Evolutionary conservation across 768 basidiomycete species (phyloP).

Genomic region (Psilocybe tampanensis): DNA sequence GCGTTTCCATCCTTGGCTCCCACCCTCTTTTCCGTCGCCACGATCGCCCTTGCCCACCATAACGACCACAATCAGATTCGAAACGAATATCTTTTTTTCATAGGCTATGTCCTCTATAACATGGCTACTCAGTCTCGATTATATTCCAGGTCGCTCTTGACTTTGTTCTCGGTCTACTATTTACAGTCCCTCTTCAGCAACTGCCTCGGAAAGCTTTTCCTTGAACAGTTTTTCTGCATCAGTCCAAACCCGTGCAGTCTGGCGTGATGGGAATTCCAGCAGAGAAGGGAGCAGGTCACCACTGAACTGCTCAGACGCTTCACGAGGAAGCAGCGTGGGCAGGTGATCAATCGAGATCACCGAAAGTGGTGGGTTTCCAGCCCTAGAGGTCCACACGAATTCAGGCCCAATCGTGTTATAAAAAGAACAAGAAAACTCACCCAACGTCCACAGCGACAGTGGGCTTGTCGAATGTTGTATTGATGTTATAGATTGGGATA

Average conservation of each 20-base stretch:
- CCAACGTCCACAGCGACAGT: conserved; percentile 85
- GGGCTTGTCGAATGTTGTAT: conserved; percentile 92
- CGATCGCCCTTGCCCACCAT: conserved; percentile 15
- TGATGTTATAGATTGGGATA: conserved; percentile 91
- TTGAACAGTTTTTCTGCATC: conserved; percentile 86
- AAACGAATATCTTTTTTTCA: conserved; percentile 9
- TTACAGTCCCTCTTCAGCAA: conserved; percentile 37
- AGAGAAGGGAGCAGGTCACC: conserved; percentile 83
- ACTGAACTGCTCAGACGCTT: conserved; percentile 97
- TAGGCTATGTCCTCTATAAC: background rate
- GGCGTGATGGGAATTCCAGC: conserved; percentile 73
- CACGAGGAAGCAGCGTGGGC: conserved; percentile 92
- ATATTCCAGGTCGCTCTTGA: conserved; percentile 12
- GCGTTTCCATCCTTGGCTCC: conserved; percentile 24
- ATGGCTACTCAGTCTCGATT: conserved; percentile 8
- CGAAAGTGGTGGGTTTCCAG: conserved; percentile 67
- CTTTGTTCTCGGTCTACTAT: conserved; percentile 1
- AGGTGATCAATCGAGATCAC: conserved; percentile 97
- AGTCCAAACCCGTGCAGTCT: conserved; percentile 77
- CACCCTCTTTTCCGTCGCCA: conserved; percentile 13
- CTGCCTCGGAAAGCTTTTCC: conserved; percentile 51
- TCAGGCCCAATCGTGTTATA: conserved; percentile 16
- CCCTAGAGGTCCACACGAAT: conserved; percentile 34
- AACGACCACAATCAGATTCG: conserved; percentile 18
- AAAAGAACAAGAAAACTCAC: conserved; percentile 45